Base-by-base conservation (phyloP, 306 rosid species). In the Prunus salicina region DNA sequence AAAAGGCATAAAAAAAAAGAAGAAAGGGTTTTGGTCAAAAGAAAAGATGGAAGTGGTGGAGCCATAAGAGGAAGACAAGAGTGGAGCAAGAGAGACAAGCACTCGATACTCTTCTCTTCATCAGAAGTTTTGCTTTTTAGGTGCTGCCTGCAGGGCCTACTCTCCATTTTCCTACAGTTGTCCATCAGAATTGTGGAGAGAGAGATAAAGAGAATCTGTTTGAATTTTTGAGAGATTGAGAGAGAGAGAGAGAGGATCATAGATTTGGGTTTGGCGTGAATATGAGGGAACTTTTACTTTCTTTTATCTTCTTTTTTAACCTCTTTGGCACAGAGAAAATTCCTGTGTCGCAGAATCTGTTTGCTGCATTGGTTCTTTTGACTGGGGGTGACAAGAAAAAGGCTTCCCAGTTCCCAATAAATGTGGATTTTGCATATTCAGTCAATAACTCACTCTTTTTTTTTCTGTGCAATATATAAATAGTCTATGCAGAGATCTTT, bases 71-170 rank as follows among this genome's bases (percentile, higher is more conserved):
- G 66, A 72, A n/a, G 62, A 45, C 67, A 64, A 64, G 84, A 79
- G 56, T 73, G 30, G 50, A 67, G 74, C 83, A 67, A 77, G 67
- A 78, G 71, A 85, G 86, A 78, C 85, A 80, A 65, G 67, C 77
- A 80, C 76, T 82, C 47, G 80, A 87, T 85, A 71, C 82, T 78
- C 84, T 82, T 83, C 82, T 78, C 64, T 25, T 52, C 22, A 78
- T 78, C 86, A 86, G 75, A 79, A 85, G 19, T 60, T 28, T 84
- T 82, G 82, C 90, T 87, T 89, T 87, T 87, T 64, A 86, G 87
- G 94, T 85, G 77, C 76, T 28, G 22, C 27, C 45, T 28, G 52
- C 61, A 49, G 86, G 82, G 74, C 82, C 87, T 80, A 72, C 87
- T 13, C 71, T 79, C 45, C 67, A 6, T 41, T 13, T 77, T 57